Conservation (phyloP, 306 rosid species). For the Astragalus glycyphyllos region DNA sequence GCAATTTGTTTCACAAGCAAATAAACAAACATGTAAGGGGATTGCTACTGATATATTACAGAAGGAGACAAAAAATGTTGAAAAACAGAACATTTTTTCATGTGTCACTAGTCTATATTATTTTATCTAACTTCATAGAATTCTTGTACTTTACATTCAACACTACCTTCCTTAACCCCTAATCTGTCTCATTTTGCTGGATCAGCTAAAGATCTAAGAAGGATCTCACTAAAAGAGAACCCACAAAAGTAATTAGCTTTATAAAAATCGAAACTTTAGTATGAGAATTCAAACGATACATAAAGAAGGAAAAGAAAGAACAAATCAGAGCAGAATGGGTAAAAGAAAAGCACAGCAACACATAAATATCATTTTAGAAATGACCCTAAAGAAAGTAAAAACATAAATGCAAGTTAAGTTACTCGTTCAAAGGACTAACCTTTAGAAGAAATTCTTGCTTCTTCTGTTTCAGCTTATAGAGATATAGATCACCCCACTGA, state of each 20-base stretch:
- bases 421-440: slow-evolving; percentile 11
- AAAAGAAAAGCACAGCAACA: slow-evolving; percentile 17
- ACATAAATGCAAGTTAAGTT: not conserved
- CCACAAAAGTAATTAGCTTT: not conserved
- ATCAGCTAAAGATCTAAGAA: slow-evolving; percentile 46
- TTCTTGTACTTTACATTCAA: slow-evolving; percentile 7
- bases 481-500: slow-evolving; percentile 31
- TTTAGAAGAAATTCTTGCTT: not conserved
- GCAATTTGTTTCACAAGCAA: slow-evolving; percentile 13
- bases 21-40: slow-evolving; percentile 19
- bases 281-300: slow-evolving; percentile 13
- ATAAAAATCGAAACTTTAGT: slow-evolving; percentile 35
- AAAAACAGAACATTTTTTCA: slow-evolving; percentile 3
- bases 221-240: slow-evolving; percentile 8
- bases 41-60: slow-evolving; percentile 21
- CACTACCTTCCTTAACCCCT: slow-evolving; percentile 7
- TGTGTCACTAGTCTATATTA: not conserved
- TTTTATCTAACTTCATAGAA: slow-evolving; percentile 26
- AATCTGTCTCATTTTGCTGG: slow-evolving; percentile 27
- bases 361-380: not conserved
- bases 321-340: not conserved
- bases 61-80: not conserved
- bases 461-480: not conserved
- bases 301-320: not conserved
- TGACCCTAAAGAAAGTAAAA: not conserved